A percentile compares a stretch with the other conserved stretches of the same genome.
Conservation (phyloP, 176 grass and related monocot genomes). For the Saccharum spontaneum region DNA sequence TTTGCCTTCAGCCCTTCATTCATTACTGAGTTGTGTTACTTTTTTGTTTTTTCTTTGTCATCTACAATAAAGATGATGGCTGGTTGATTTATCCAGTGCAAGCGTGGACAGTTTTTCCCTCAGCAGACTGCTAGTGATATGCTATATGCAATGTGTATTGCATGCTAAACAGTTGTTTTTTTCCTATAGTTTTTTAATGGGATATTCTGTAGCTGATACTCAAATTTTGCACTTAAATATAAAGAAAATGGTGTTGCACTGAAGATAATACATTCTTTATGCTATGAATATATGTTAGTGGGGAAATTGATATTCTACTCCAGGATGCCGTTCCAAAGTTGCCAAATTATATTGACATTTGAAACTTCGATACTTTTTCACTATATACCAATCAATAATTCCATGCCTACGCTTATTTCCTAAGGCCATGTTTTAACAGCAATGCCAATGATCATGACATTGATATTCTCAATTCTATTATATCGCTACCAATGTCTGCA, state of each 20-base stretch:
- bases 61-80: slow-evolving; percentile 10
- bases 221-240: slow-evolving; percentile 16
- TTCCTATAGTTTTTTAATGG: slow-evolving; percentile 1
- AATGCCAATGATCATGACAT: no score
- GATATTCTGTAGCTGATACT: not conserved
- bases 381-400: no score
- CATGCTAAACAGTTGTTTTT: not conserved
- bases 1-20: not conserved
- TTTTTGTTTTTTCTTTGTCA: not conserved
- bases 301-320: no score
- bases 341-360: no score
- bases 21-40: not conserved
- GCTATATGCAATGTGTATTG: not conserved
- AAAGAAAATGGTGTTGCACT: not conserved
- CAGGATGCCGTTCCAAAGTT: no score
- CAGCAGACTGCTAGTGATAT: not conserved
- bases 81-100: not conserved
- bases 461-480: no score
- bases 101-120: not conserved
- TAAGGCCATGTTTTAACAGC: no score
- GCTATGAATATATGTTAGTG: not conserved
- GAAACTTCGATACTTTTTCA: no score
- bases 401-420: no score
- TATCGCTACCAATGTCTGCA: no score
- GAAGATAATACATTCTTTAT: not conserved